Evolutionary conservation across 2,329 filamentous ascomycete species (phyloP), one percentile per base, ranked within the genome.

Genomic region (Fusarium cicatricum): DNA sequence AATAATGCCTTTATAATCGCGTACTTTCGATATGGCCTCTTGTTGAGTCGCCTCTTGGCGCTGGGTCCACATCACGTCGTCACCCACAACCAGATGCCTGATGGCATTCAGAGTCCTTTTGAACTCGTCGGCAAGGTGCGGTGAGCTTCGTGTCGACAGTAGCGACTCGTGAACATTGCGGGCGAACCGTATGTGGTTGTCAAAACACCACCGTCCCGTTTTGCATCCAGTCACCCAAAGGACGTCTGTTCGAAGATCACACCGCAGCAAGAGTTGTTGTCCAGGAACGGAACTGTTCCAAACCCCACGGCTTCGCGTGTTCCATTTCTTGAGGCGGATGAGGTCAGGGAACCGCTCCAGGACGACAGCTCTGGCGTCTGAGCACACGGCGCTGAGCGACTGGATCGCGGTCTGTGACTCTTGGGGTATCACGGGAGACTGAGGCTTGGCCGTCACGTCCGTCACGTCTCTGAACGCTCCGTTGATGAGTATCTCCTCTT

Each of bases 401-500:
- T 45, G 23, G 6, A 58, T 14, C 8, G 29, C 38, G 4, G 23
- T 5, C n/a, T 50, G 43, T 2, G 40, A 50, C 10, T 11, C 7
- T 28, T 28, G 4, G 1, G 46, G 26, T 14, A 26, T 14, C 17
- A 58, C 29, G 7, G 37, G 37, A 14, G 38, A 23, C 5, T 11
- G 11, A 26, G 28, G 1, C n/a, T n/a, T n/a, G n/a, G n/a, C n/a
- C n/a, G n/a, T n/a, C n/a, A n/a, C n/a, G n/a, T n/a, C n/a, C n/a
- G n/a, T 29, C 12, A 12, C 16, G 3, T 28, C 19, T 3, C 9
- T 21, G 21, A 58, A 58, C 23, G 28, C 32, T 1, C 55, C 55
- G 17, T 50, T 50, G n/a, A 54, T 11, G 23, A 50, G 43, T n/a
- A 54, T 23, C 8, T 21, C 10, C 23, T 52, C 36, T 48, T 37